phyloP scores from a whole-genome alignment of 2,329 filamentous ascomycete genomes.

The Sporothrix curviconia region DNA sequence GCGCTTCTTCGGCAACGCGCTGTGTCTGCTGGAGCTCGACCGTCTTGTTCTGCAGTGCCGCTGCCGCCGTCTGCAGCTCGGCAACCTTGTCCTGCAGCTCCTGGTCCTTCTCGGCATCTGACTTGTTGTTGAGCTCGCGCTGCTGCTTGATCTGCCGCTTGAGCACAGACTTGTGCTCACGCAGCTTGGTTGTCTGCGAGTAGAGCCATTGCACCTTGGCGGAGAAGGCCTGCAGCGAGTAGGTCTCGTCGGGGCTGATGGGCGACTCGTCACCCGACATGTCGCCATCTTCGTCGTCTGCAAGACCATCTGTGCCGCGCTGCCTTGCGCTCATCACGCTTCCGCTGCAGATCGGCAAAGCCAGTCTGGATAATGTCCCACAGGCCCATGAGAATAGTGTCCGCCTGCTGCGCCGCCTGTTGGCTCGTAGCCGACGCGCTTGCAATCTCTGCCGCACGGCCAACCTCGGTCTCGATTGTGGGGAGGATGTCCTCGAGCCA shows the following conservation, averaged over 20 bases:
- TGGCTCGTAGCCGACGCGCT: constrained; percentile 27
- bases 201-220: constrained; percentile 74
- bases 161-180: constrained; percentile 83
- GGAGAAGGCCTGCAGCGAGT: constrained; percentile 69
- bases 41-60: constrained; percentile 51
- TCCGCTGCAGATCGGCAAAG: constrained; percentile 48
- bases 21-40: constrained; percentile 43
- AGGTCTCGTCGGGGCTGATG: constrained; percentile 52
- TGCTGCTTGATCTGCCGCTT: constrained; percentile 93
- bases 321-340: constrained; percentile 47
- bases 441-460: constrained; percentile 29
- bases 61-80: constrained; percentile 54
- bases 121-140: constrained; percentile 83
- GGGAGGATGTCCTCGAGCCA: constrained; percentile 61
- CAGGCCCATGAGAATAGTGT: constrained; percentile 45
- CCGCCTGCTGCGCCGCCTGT: constrained; percentile 49
- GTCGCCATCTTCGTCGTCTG: constrained; percentile 56
- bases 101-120: constrained; percentile 63
- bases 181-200: constrained; percentile 65
- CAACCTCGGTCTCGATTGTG: constrained; percentile 40
- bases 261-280: constrained; percentile 54
- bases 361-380: constrained; percentile 54
- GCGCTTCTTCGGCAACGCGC: constrained; percentile 32
- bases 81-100: constrained; percentile 54
- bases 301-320: constrained; percentile 51